Evolutionary conservation across 352 stramenopile species (phyloP).

Genomic region (Phytopythium vexans): DNA sequence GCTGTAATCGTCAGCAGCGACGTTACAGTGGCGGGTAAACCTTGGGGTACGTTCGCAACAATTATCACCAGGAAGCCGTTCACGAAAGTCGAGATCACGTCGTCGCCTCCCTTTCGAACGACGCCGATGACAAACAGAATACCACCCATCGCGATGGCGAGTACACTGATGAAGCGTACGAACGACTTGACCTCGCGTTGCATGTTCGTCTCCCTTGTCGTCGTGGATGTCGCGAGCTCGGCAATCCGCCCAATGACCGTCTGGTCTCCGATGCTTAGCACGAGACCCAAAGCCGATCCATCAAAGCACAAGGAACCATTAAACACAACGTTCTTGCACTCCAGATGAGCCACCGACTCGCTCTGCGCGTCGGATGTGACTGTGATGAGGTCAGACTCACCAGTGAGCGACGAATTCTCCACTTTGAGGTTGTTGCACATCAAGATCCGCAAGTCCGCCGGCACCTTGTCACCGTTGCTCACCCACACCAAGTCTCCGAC

Average conservation of each 20-base stretch:
- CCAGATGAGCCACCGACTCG: constrained; percentile 21
- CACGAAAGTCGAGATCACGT: constrained; percentile 39
- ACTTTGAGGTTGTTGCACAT: constrained; percentile 50
- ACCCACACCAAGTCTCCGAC: constrained; percentile 53
- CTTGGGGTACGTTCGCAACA: constrained; percentile 75
- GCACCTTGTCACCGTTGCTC: constrained; percentile 48
- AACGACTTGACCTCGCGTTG: constrained; percentile 42
- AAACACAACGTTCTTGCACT: constrained; percentile 48
- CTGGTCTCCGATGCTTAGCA: constrained; percentile 40
- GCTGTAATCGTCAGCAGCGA: constrained; percentile 88
- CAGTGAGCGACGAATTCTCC: constrained; percentile 64
- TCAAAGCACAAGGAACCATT: constrained; percentile 48
- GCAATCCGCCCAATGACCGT: constrained; percentile 57
- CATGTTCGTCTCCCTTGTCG: constrained; percentile 34
- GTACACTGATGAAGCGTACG: constrained; percentile 40
- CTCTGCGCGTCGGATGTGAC: constrained; percentile 21
- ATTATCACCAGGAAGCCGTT: constrained; percentile 52
- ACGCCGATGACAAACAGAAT: constrained; percentile 31
- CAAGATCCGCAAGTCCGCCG: constrained; percentile 44
- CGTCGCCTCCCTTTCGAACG: constrained; percentile 26
- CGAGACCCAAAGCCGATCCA: constrained; percentile 35
- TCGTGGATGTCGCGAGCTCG: constrained; percentile 32
- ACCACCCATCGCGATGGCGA: constrained; percentile 26
- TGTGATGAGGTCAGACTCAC: constrained; percentile 45
- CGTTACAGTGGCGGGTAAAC: constrained; percentile 88